A percentile compares a stretch with the other conserved stretches of the same genome.
Evolutionary conservation across 1,284 basidiomycete genomes (phyloP).

Genomic region (Ganoderma sp.): DNA sequence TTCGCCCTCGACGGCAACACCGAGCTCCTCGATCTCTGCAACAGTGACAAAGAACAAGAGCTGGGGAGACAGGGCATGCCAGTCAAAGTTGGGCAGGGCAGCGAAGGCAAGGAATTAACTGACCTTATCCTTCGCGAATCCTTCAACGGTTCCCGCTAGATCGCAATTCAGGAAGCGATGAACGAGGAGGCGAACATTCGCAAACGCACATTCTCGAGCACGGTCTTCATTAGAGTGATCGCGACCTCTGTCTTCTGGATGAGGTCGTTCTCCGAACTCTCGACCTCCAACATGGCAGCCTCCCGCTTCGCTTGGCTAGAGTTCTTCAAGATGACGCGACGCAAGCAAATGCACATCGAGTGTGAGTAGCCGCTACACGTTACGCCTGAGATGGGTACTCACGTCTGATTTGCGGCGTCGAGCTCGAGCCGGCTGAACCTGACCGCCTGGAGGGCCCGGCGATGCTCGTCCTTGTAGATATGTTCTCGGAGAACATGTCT

Average conservation of each 20-base stretch:
- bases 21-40: constrained; percentile 89
- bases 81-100: not conserved
- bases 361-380: not conserved
- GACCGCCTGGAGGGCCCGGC: constrained; percentile 84
- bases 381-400: constrained; percentile 32
- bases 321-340: constrained; percentile 71
- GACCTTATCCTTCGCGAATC: too few relatives aligned
- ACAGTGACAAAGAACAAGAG: constrained; percentile 79
- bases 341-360: not conserved
- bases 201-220: constrained; percentile 86
- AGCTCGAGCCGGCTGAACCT: constrained; percentile 75
- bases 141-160: constrained; percentile 92
- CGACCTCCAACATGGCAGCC: constrained; percentile 87
- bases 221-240: constrained; percentile 97
- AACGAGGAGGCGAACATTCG: constrained; percentile 1
- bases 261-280: constrained; percentile 94
- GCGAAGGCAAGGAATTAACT: not conserved
- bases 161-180: not conserved
- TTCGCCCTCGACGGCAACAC: constrained; percentile 85
- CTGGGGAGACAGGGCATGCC: not conserved
- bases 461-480: constrained; percentile 79
- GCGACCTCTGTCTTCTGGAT: constrained; percentile 98
- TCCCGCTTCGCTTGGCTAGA: constrained; percentile 81
- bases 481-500: too few relatives aligned
- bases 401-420: constrained; percentile 66